phyloP scores from a whole-genome alignment of 371 early-diverging fungal genomes.

The Mucor lusitanicus region DNA sequence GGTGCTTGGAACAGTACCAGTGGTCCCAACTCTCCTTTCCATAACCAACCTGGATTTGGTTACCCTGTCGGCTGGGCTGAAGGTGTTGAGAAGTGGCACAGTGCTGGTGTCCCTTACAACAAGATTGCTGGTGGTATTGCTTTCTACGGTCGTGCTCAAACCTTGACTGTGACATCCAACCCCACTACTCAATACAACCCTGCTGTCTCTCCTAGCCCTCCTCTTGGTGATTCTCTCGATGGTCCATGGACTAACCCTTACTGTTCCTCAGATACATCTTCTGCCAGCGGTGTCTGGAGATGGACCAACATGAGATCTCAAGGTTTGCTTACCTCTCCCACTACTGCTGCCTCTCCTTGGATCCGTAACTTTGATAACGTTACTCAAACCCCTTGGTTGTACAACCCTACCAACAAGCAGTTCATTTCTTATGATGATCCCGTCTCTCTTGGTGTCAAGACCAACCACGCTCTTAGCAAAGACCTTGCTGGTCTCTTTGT shows the following conservation, averaged over 20 bases:
- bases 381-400: conserved; percentile 70
- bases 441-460: conserved; percentile 56
- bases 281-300: conserved; percentile 66
- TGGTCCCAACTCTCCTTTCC: conserved; percentile 68
- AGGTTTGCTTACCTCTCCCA: conserved; percentile 54
- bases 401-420: conserved; percentile 52
- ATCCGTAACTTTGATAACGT: conserved; percentile 60
- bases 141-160: conserved; percentile 62
- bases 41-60: conserved; percentile 45
- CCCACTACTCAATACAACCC: conserved; percentile 41
- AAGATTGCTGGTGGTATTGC: conserved; percentile 66
- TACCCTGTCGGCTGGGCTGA: conserved; percentile 49
- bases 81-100: conserved; percentile 57
- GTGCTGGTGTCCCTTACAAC: conserved; percentile 60
- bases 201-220: conserved; percentile 32
- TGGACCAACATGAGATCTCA: conserved; percentile 66
- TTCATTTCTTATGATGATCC: conserved; percentile 72
- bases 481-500: conserved; percentile 63
- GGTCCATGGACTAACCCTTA: conserved; percentile 58
- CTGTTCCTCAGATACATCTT: conserved; percentile 34
- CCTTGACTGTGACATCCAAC: conserved; percentile 9
- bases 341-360: conserved; percentile 63
- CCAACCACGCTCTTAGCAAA: conserved; percentile 45
- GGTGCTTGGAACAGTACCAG: conserved; percentile 68
- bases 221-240: conserved; percentile 56